These are phyloP conservation scores for Deinandra increscens DNA, from an alignment of 129 eudicot genomes.

Conservation along the genomic window DNA sequence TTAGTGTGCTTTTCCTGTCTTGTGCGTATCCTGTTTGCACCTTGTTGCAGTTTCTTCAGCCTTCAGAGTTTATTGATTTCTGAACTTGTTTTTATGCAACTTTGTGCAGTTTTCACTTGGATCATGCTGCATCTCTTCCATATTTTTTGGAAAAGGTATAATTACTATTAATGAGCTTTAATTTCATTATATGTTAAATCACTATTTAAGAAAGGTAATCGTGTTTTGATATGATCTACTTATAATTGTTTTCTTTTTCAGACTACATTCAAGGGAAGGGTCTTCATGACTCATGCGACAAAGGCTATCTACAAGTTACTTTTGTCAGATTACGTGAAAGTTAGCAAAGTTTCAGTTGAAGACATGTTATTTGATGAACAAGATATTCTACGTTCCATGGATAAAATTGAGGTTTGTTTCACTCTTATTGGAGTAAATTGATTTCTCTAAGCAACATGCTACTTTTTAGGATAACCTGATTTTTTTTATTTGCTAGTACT, in stretches of 20 bases:
- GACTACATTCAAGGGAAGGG: constrained; percentile 93
- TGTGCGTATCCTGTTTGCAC: too few species aligned
- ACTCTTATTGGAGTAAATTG: background rate
- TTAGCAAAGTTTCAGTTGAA: constrained; percentile 95
- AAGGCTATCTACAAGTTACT: constrained; percentile 95
- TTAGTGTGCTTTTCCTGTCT: too few species aligned
- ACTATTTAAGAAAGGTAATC: background rate
- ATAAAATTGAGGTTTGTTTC: constrained; percentile 80
- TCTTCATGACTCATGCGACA: constrained; percentile 98
- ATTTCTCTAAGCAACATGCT: background rate
- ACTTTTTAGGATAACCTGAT: background rate
- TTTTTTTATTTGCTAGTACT: background rate
- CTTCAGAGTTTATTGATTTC: background rate
- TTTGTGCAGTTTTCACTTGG: constrained; percentile 90
- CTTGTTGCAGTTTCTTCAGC: background rate
- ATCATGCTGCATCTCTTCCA: constrained; percentile 99
- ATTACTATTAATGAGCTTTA: constrained; percentile 16
- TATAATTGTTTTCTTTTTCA: constrained; percentile 32
- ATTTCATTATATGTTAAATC: background rate
- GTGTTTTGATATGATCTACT: background rate
- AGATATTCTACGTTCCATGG: constrained; percentile 93
- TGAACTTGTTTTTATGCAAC: constrained; percentile 2
- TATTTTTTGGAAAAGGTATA: constrained; percentile 92
- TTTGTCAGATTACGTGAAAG: constrained; percentile 93
- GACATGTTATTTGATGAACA: constrained; percentile 94